Base-by-base conservation (phyloP, 139 green algal genomes). In the Chlamydomonas schloesseri region DNA sequence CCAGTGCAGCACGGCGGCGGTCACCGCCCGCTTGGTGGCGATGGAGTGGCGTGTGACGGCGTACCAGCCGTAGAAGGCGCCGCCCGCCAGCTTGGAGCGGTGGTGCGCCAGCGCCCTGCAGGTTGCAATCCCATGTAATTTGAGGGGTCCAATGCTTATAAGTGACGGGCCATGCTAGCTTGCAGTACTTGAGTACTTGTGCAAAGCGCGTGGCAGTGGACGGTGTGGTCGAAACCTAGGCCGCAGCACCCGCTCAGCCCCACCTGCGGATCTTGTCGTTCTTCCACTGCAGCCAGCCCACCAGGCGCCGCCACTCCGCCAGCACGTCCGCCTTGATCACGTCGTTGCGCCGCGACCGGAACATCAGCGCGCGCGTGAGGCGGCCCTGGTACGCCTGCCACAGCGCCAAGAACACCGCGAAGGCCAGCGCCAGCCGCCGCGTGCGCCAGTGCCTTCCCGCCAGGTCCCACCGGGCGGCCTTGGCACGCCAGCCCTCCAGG, bases 1-100 rank as follows among this genome's bases (percentile, higher is more conserved):
- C 88, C 82, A 88, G 71, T 87, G 74, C 28, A 81, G 26, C 58
- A 88, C 58, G 15, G 88, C 88, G 9, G n/a, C 84, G 5, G 60
- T 62, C 42, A 77, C n/a, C 2, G 71, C 36, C 0, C 21, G 53
- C 60, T 77, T 82, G 42, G 3, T 33, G 21, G 34, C 57, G 29
- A 77, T 10, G 18, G 42, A 62, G 58, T 81, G 42, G 14, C 34
- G 72, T 1, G 83, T 70, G 58, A 76, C 14, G 21, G 58, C 77
- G 58, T 83, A 81, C 71, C 71, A 88, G 42, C 83, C 72, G 65
- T 72, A 78, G 46, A 88, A 36, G 3, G 80, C 33, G 11, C 50
- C 33, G 33, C 65, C 80, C 50, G 70, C 24, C 23, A 77, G 33
- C 21, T 34, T 50, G 53, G 28, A 46, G 50, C 68, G 68, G 17